Evolutionary conservation across 352 stramenopile genomes (phyloP), one percentile per base, ranked within the genome.

Genomic region (Pythium brachiatum): DNA sequence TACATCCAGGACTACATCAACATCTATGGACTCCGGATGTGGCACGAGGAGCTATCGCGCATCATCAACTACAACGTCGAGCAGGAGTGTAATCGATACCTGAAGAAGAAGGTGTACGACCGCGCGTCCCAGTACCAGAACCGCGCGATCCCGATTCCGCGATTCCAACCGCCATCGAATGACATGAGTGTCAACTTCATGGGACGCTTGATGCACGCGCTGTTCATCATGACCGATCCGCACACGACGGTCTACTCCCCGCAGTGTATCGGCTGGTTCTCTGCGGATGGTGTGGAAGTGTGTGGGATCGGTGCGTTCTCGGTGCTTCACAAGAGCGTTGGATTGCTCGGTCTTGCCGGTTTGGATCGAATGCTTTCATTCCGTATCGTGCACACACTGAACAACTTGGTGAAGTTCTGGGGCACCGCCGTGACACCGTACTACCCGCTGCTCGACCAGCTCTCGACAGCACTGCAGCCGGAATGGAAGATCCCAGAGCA

Each of bases 1-100:
- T 98, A 97, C 68, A 94, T 98, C 31, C 94, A 98, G 67, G 95
- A 98, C 73, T 98, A 98, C 77, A 92, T 97, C 62, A 91, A 83
- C 29, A 96, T 98, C 57, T 92, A 97, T 62, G 94, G 95, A 25
- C 74, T 98, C 34, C 92, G 95, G 31, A 97, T 98, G 78, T 98
- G 93, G 94, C 91, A 98, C 65, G 87, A 98, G 69, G 95, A 98
- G 69, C 70, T 98, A 18, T 90, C 81, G 25, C 89, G 95, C 18
- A 96, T 98, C 61, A 96, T 98, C 60, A 96, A 95, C 58, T 98
- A 97, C 76, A 98, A 98, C 50, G 87, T 97, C n/a, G 94, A 98
- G 69, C 90, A 97, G 58, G 95, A 98, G 71, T 94, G 86, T 79
- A 97, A 98, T 66, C 92, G 93, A 9, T 98, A 97, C 66, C 59